Evolutionary conservation across 2,329 filamentous ascomycete genomes (phyloP).

Genomic region (Dactylellina drechsleri): DNA sequence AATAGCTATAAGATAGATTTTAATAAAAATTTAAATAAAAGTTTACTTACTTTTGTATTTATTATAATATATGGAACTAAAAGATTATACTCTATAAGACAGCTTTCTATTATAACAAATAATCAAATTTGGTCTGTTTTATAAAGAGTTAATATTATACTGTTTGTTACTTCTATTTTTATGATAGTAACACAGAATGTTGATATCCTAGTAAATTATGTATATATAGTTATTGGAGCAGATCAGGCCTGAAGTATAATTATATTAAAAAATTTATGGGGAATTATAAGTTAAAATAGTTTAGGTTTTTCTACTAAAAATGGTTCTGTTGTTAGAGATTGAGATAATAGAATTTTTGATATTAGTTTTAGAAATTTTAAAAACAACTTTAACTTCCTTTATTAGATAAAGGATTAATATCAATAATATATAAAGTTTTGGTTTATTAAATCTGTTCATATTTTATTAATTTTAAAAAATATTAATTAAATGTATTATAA

Average conservation of each 20-base stretch:
- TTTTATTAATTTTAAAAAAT: too few relatives aligned
- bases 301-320: constrained; percentile 9
- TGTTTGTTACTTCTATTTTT: constrained; percentile 8
- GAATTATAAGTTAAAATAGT: constrained; percentile 5
- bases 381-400: constrained; percentile 6
- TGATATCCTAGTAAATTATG: constrained; percentile 5
- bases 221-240: constrained; percentile 8
- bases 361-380: too few relatives aligned
- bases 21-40: constrained; percentile 5
- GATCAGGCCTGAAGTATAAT: constrained; percentile 1
- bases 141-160: constrained; percentile 11
- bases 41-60: not conserved
- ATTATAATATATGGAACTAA: constrained; percentile 8
- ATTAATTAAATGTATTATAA: too few relatives aligned
- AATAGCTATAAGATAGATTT: constrained; percentile 3
- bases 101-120: not conserved
- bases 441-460: too few relatives aligned
- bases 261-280: constrained; percentile 8
- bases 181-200: constrained; percentile 4
- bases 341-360: constrained; percentile 2
- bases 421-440: too few relatives aligned
- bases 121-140: constrained; percentile 6
- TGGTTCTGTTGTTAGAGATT: constrained; percentile 7
- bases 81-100: constrained; percentile 1
- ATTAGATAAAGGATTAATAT: constrained; percentile 6